Evolutionary conservation across 805 yeast species (phyloP).

Genomic region (Kuraishia ogatae): DNA sequence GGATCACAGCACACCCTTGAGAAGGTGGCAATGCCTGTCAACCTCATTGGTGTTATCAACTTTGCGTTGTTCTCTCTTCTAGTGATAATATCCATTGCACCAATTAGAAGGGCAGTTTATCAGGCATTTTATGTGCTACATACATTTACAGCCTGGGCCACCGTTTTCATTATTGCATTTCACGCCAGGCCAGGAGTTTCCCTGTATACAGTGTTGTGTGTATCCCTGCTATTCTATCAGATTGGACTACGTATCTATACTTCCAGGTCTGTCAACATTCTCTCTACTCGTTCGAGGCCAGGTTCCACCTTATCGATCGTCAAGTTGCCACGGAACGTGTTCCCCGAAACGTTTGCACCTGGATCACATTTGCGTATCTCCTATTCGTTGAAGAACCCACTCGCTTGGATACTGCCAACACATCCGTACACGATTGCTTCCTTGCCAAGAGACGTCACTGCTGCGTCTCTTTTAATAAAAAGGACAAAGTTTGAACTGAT

Average conservation of each 20-base stretch:
- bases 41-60: conserved; percentile 45
- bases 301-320: conserved; percentile 15
- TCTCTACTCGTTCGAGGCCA: conserved; percentile 12
- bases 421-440: conserved; percentile 64
- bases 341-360: conserved; percentile 23
- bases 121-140: conserved; percentile 49
- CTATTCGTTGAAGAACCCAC: conserved; percentile 24
- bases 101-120: conserved; percentile 42
- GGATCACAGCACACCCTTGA: conserved; percentile 21
- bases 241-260: conserved; percentile 22
- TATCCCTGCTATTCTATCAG: conserved; percentile 26
- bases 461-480: conserved; percentile 35
- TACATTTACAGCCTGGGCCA: conserved; percentile 36
- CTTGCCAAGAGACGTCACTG: conserved; percentile 23
- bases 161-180: conserved; percentile 34
- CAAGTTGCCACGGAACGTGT: conserved; percentile 7
- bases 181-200: conserved; percentile 71
- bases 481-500: conserved; percentile 28
- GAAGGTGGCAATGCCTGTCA: conserved; percentile 28
- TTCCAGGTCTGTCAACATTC: conserved; percentile 11
- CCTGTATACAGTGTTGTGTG: conserved; percentile 20
- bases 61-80: conserved; percentile 27
- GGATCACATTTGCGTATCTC: conserved; percentile 54
- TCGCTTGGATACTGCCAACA: conserved; percentile 44
- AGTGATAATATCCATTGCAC: conserved; percentile 35